These are phyloP conservation scores for Didymella pomorum DNA, from an alignment of 2,329 filamentous ascomycete genomes.

Conservation along the genomic window DNA sequence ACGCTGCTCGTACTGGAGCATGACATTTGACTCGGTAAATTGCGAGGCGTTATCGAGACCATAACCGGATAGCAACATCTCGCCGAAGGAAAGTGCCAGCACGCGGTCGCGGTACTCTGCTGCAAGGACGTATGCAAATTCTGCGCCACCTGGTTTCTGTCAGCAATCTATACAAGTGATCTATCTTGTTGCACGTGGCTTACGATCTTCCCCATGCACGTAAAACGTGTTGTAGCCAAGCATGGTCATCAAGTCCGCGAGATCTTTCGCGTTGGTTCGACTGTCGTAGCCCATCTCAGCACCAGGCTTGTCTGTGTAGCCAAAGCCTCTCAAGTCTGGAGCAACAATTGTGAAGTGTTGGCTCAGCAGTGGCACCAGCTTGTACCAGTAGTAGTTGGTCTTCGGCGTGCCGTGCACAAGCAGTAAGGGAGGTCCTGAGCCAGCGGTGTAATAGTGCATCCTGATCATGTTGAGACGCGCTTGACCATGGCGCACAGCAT, in stretches of 20 bases:
- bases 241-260: conserved; percentile 46
- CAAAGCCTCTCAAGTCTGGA: conserved; percentile 48
- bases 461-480: conserved; percentile 21
- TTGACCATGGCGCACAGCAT: conserved; percentile 20
- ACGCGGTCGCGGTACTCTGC: conserved; percentile 44
- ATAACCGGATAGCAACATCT: conserved; percentile 46
- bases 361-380: conserved; percentile 43
- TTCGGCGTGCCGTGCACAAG: conserved; percentile 22
- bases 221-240: conserved; percentile 46
- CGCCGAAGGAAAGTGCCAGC: conserved; percentile 30
- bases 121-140: conserved; percentile 49
- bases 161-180: background rate
- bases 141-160: conserved; percentile 32
- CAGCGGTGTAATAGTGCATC: conserved; percentile 22
- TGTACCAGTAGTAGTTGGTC: conserved; percentile 44
- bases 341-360: conserved; percentile 47
- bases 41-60: conserved; percentile 44
- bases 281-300: conserved; percentile 41
- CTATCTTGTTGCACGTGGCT: background rate
- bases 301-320: conserved; percentile 48
- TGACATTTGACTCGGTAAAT: conserved; percentile 44
- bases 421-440: conserved; percentile 17
- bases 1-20: conserved; percentile 31
- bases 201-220: conserved; percentile 47
- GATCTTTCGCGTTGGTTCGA: conserved; percentile 43